Evolutionary conservation across 805 yeast genomes (phyloP).

Genomic region (Candida dendrica): DNA sequence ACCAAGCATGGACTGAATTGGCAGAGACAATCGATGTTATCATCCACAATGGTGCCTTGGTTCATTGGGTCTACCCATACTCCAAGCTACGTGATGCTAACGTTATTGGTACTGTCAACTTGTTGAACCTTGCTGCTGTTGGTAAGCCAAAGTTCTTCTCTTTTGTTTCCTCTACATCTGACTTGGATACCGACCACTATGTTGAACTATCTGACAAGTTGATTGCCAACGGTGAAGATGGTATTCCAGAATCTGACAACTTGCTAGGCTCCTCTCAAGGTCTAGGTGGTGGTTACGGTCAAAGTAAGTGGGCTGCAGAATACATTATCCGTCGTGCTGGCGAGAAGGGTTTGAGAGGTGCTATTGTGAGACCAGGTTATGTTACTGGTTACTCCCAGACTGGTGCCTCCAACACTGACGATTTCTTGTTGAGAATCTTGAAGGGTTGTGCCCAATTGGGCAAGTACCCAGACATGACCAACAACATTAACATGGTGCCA

Average conservation of each 20-base stretch:
- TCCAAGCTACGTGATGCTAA: conserved; percentile 85
- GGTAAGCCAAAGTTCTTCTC: conserved; percentile 83
- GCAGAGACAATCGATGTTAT: conserved; percentile 65
- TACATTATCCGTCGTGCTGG: conserved; percentile 85
- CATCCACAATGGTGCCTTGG: conserved; percentile 95
- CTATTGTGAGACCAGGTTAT: conserved; percentile 92
- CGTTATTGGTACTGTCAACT: conserved; percentile 81
- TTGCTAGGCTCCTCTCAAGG: conserved; percentile 77
- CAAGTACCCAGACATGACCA: conserved; percentile 73
- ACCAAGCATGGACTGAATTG: conserved; percentile 50
- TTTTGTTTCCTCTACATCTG: conserved; percentile 94
- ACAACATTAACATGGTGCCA: conserved; percentile 92
- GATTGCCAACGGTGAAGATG: conserved; percentile 55
- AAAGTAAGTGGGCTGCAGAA: conserved; percentile 97
- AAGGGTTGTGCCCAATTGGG: conserved; percentile 93
- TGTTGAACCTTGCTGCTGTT: conserved; percentile 59
- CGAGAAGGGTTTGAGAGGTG: conserved; percentile 75
- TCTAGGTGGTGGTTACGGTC: conserved; percentile 91
- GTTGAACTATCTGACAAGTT: conserved; percentile 69
- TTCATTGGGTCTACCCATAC: conserved; percentile 98
- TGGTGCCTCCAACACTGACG: conserved; percentile 95
- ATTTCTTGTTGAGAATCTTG: conserved; percentile 87
- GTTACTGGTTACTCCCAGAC: conserved; percentile 79
- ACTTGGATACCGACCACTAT: conserved; percentile 79
- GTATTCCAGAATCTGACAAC: conserved; percentile 79